Base-by-base conservation (phyloP, 108 stramenopile genomes). In the Fistulifera pelliculosa region DNA sequence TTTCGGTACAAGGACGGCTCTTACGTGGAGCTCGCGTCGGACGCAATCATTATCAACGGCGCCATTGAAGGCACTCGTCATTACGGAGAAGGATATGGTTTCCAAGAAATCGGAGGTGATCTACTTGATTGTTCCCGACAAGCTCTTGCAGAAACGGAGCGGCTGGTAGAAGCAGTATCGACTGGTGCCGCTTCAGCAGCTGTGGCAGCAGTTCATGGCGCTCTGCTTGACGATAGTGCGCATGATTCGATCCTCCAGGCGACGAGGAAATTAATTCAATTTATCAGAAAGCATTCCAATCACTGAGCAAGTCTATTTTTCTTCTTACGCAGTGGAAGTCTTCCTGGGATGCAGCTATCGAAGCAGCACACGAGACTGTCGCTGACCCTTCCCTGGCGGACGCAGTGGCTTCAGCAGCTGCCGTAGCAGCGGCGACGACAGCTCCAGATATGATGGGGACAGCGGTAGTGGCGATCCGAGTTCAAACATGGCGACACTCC, bases 281-380 rank as follows among this genome's bases (percentile, higher is more conserved):
- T 22, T 90, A 85, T 53, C 71, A 90, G 19, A 64, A 71, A 49
- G 72, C 83, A 22, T 81, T 77, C 56, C 41, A 54, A 11, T 71
- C 75, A 21, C 27, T 79, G 41, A 66, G 52, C 23, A 70, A 71
- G 40, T 66, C 62, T 10, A 60, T 85, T 12, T 85, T 64, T 45
- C 47, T 90, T 22, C 60, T 85, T 38, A 67, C 76, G n/a, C 87
- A 90, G 56, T 90, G 87, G 87, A 90, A 85, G 49, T 65, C 69
- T 38, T 76, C 76, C 0, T 85, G 72, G 69, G 87, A 89, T 66
- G 65, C 77, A n/a, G 70, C 71, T 18, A 52, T 70, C 52, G 77
- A 35, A 35, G 31, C 31, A 35, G 31, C 31, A 8, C 31, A 35
- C 31, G 31, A 35, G 31, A 35, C 31, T 3, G 31, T 35, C 3